These are phyloP conservation scores for Exophiala viscosa DNA, from an alignment of 2,329 filamentous ascomycete species.

Conservation along the genomic window DNA sequence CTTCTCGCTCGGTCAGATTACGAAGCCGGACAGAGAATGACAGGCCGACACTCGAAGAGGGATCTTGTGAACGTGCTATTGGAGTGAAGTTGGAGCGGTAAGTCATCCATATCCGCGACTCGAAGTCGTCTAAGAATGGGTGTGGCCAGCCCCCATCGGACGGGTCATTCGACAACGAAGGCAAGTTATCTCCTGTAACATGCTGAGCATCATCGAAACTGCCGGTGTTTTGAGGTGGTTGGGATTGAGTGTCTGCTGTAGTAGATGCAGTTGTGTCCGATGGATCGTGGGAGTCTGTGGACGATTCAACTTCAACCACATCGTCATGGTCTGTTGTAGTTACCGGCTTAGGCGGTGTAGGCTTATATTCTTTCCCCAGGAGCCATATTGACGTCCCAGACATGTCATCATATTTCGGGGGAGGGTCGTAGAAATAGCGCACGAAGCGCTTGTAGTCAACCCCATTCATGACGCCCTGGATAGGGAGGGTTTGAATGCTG, in stretches of 20 bases:
- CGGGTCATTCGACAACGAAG: conserved; percentile 28
- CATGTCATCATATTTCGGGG: conserved; percentile 72
- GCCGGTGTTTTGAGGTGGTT: conserved; percentile 11
- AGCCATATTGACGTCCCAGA: conserved; percentile 77
- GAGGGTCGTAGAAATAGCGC: conserved; percentile 88
- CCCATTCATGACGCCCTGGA: conserved; percentile 52
- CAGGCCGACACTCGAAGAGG: conserved; percentile 66
- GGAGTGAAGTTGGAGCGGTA: conserved; percentile 82
- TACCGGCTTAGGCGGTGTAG: conserved; percentile 27
- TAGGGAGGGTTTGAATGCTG: conserved; percentile 18
- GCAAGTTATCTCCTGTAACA: conserved; percentile 20
- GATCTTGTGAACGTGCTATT: conserved; percentile 75
- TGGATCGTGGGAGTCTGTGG: conserved; percentile 27
- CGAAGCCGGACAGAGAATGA: conserved; percentile 82
- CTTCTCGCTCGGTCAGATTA: conserved; percentile 71
- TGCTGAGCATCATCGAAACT: conserved; percentile 28
- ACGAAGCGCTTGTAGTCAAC: conserved; percentile 80
- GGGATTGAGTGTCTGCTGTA: conserved; percentile 12
- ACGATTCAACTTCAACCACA: conserved; percentile 30
- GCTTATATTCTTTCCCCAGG: conserved; percentile 59
- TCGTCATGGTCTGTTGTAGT: conserved; percentile 29
- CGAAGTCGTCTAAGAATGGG: conserved; percentile 85
- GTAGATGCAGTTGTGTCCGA: conserved; percentile 24
- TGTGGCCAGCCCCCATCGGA: conserved; percentile 66
- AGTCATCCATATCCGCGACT: conserved; percentile 92